Conservation (phyloP, 306 rosid species). For the Dryas drummondii region DNA sequence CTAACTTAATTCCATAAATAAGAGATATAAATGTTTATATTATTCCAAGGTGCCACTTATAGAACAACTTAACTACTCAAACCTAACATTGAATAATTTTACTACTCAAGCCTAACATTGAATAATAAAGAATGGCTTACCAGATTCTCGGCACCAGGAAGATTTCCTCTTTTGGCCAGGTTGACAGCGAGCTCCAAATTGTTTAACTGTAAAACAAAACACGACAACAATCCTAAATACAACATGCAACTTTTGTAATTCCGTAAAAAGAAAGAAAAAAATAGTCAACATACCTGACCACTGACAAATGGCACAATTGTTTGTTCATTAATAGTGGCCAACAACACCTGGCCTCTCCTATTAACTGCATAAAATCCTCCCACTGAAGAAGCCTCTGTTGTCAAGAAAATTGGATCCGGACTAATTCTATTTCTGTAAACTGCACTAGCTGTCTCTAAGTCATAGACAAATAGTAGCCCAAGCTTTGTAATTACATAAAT, state of each 20-base stretch:
- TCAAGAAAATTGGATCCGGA: slow-evolving; percentile 98
- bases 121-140: slow-evolving; percentile 36
- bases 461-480: slow-evolving; percentile 96
- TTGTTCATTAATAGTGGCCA: slow-evolving; percentile 97
- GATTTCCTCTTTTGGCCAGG: slow-evolving; percentile 98
- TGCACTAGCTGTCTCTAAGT: slow-evolving; percentile 97
- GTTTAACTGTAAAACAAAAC: slow-evolving; percentile 58
- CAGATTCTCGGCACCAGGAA: slow-evolving; percentile 99
- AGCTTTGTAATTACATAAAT: slow-evolving; percentile 98
- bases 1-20: background rate
- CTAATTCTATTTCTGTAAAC: slow-evolving; percentile 98
- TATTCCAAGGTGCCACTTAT: background rate
- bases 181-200: slow-evolving; percentile 98
- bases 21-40: background rate
- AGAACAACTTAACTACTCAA: background rate
- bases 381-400: slow-evolving; percentile 85
- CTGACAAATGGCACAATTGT: slow-evolving; percentile 93
- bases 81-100: background rate
- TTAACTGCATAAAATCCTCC: slow-evolving; percentile 97
- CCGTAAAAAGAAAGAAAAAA: slow-evolving; percentile 20
- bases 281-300: slow-evolving; percentile 64
- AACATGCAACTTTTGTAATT: slow-evolving; percentile 9
- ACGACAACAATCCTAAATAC: slow-evolving; percentile 21
- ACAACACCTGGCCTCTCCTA: slow-evolving; percentile 95
- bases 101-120: background rate